Evolutionary conservation across 768 basidiomycete genomes (phyloP).

Genomic region (Suillus hirtellus): DNA sequence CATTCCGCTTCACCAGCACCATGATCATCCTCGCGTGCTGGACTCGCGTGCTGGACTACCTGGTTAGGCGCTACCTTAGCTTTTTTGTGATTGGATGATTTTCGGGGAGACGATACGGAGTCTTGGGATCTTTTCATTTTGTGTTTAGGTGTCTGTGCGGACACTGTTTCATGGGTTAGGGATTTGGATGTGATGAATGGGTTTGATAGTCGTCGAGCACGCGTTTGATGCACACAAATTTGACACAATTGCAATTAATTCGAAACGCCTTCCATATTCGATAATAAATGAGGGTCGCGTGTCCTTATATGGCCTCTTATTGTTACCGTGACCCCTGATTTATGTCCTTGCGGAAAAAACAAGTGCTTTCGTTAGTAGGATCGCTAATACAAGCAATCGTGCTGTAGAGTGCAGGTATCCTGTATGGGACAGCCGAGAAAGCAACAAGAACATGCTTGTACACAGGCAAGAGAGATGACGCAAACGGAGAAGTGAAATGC

Average conservation of each 20-base stretch:
- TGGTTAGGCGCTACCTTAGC: slow-evolving; percentile 30
- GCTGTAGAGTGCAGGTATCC: not conserved
- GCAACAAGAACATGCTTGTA: not conserved
- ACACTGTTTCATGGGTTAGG: not conserved
- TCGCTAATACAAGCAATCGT: not conserved
- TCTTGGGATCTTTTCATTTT: slow-evolving; percentile 36
- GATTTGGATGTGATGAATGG: not conserved
- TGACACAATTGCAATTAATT: not conserved
- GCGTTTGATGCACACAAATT: slow-evolving; percentile 4
- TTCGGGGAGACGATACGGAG: slow-evolving; percentile 18
- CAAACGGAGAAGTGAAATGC: not conserved
- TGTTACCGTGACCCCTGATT: not conserved
- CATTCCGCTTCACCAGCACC: slow-evolving; percentile 45
- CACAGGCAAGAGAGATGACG: not conserved
- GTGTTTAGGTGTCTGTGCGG: not conserved
- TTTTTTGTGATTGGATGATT: slow-evolving; percentile 38
- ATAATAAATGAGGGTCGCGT: not conserved
- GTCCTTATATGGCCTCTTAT: not conserved
- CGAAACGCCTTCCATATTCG: slow-evolving; percentile 4
- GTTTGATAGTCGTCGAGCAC: slow-evolving; percentile 1
- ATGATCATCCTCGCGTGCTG: slow-evolving; percentile 17
- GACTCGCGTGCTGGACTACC: slow-evolving; percentile 5
- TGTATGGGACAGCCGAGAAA: not conserved
- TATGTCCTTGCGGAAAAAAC: not conserved
- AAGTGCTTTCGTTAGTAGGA: not conserved